These are phyloP conservation scores for Verticillium klebahnii DNA, from an alignment of 2,329 filamentous ascomycete species.

Conservation along the genomic window DNA sequence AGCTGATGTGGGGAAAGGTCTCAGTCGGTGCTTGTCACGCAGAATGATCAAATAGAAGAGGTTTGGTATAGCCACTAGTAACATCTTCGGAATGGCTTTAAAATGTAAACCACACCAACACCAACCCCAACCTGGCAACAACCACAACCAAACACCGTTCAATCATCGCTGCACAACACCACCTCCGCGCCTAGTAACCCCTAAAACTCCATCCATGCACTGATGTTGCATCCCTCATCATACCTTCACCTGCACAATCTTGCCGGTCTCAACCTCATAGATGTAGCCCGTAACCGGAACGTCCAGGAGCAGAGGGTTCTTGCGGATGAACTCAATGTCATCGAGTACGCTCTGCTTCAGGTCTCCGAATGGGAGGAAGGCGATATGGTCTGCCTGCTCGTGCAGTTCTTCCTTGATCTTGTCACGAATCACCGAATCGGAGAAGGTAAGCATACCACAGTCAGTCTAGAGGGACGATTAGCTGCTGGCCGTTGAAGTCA, in stretches of 20 bases:
- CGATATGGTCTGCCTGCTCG: slow-evolving; percentile 41
- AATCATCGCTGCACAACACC: too few species aligned
- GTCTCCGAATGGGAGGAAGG: slow-evolving; percentile 63
- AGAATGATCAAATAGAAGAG: too few species aligned
- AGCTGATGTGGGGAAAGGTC: too few species aligned
- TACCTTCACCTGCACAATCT: slow-evolving; percentile 15
- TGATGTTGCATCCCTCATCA: background rate
- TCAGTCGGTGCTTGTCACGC: too few species aligned
- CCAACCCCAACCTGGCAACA: too few species aligned
- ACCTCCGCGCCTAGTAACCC: too few species aligned
- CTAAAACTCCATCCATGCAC: too few species aligned
- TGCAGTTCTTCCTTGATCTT: slow-evolving; percentile 58
- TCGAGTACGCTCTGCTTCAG: slow-evolving; percentile 59
- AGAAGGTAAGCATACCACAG: slow-evolving; percentile 62
- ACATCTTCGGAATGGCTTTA: too few species aligned
- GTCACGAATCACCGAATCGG: slow-evolving; percentile 49
- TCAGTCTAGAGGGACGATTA: slow-evolving; percentile 23
- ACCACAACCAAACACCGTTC: too few species aligned
- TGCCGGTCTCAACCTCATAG: slow-evolving; percentile 73
- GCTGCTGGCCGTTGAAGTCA: background rate
- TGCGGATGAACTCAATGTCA: slow-evolving; percentile 61
- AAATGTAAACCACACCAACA: too few species aligned
- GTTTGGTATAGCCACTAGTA: too few species aligned
- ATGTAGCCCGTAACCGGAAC: slow-evolving; percentile 67
- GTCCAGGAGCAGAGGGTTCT: slow-evolving; percentile 53